These are phyloP conservation scores for Sugiyamaella boreocaroliniensis DNA, from an alignment of 805 yeast genomes.

Conservation along the genomic window DNA sequence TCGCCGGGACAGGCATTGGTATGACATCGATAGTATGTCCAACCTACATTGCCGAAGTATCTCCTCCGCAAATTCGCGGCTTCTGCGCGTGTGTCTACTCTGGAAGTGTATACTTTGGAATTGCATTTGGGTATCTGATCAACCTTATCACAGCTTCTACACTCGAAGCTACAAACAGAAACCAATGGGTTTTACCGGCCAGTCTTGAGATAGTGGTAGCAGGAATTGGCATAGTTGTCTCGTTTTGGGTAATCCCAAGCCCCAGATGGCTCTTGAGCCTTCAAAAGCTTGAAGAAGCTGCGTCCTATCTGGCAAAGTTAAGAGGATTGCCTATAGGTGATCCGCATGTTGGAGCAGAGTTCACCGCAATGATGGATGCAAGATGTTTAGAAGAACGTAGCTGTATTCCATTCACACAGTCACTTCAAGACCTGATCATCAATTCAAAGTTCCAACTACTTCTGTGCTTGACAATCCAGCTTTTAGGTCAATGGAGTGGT, in stretches of 20 bases:
- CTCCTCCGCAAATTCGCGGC: slow-evolving; percentile 49
- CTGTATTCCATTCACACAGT: slow-evolving; percentile 10
- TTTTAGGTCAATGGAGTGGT: slow-evolving; percentile 54
- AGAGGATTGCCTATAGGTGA: slow-evolving; percentile 43
- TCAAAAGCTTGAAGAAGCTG: slow-evolving; percentile 38
- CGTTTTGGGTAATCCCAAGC: slow-evolving; percentile 42
- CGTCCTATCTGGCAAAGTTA: slow-evolving; percentile 35
- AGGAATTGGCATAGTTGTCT: slow-evolving; percentile 38
- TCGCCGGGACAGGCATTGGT: slow-evolving; percentile 54
- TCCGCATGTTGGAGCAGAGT: slow-evolving; percentile 45
- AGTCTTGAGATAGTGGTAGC: slow-evolving; percentile 43
- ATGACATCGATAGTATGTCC: slow-evolving; percentile 53
- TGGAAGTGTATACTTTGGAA: slow-evolving; percentile 53
- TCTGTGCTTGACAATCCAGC: slow-evolving; percentile 39
- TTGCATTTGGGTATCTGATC: slow-evolving; percentile 43
- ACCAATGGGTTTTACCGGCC: slow-evolving; percentile 51
- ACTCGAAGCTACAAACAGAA: slow-evolving; percentile 22
- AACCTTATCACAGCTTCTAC: slow-evolving; percentile 19
- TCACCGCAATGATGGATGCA: slow-evolving; percentile 46
- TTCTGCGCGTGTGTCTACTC: slow-evolving; percentile 47
- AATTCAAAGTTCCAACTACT: slow-evolving; percentile 39
- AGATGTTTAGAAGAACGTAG: slow-evolving; percentile 33
- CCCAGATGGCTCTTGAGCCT: slow-evolving; percentile 48
- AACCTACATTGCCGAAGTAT: slow-evolving; percentile 45
- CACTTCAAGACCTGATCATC: slow-evolving; percentile 33